Base-by-base conservation (phyloP, 305 asterid genomes). In the Euphrasia arctica region DNA sequence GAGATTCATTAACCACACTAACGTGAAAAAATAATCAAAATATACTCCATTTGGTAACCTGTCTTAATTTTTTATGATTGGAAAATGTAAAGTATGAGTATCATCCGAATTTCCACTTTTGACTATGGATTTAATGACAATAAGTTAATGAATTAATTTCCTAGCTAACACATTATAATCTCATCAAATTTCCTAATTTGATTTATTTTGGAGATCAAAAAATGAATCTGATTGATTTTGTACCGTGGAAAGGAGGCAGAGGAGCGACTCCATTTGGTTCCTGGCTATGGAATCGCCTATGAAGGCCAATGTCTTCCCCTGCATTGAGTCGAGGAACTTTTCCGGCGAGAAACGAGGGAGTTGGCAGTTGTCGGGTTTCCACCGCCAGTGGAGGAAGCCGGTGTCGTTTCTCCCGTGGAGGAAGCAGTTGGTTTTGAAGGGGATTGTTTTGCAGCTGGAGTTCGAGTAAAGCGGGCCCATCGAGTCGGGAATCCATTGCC, bases 251-350 rank as follows among this genome's bases (percentile, higher is more conserved):
- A 85, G 78, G 39, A 87, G 82, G 54, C 97, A 87, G 14, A 83
- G 79, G 10, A 87, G 95, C 13, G 97, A 90, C 25, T 90, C 91
- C 86, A 85, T 78, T 52, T 90, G 95, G 43, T 90, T 90, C 68
- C 87, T 75, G 31, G 85, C 87, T 4, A 89, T 14, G 0, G 97
- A 89, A 52, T 89, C 97, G 1, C 95, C 95, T 7, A 89, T 62
- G 70, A 87, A 90, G 1, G 85, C 95, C 86, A 85, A 72, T 0
- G 82, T 80, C 77, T 84, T 88, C 5, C 85, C 97, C 29, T 18
- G 72, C 0, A 91, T 64, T 28, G 47, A n/a, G 5, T 36, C 36
- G 1, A 91, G 78, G 70, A 91, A 88, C 0, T 5, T 14, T 9
- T 64, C 31, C 3, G 95, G 74, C 0, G 59, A 27, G 70, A 91